These are phyloP conservation scores for Pyricularia grisea DNA, from an alignment of 2,329 filamentous ascomycete genomes.

Conservation along the genomic window DNA sequence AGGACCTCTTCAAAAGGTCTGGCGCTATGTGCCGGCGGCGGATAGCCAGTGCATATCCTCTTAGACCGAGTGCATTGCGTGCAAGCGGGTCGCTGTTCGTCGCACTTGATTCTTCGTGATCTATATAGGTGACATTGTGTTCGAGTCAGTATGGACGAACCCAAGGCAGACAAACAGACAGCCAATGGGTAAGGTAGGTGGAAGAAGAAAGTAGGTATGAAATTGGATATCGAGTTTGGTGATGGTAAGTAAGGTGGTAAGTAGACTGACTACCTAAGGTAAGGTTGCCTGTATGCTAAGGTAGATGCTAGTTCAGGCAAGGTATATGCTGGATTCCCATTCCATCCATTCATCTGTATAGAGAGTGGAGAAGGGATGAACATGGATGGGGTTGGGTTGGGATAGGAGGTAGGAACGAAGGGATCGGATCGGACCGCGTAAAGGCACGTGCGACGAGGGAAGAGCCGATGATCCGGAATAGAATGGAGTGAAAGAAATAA, in stretches of 20 bases:
- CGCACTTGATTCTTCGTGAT: slow-evolving; percentile 55
- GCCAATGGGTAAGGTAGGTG: background rate
- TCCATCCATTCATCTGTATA: background rate
- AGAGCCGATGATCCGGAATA: background rate
- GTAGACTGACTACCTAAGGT: background rate
- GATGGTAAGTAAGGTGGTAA: background rate
- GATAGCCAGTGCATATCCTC: slow-evolving; percentile 52
- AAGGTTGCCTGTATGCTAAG: too few species aligned
- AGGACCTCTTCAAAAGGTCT: slow-evolving; percentile 35
- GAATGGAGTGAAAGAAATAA: too few species aligned
- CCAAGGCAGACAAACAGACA: slow-evolving; percentile 8
- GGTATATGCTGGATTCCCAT: background rate
- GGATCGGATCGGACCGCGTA: background rate
- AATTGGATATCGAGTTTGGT: background rate
- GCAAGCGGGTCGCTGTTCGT: slow-evolving; percentile 52
- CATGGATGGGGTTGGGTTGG: background rate
- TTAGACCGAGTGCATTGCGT: slow-evolving; percentile 50
- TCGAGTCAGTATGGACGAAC: background rate
- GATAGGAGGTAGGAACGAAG: background rate
- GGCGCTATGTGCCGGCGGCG: slow-evolving; percentile 40
- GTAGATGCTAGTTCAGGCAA: background rate
- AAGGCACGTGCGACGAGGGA: background rate
- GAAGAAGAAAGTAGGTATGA: background rate
- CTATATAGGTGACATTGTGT: slow-evolving; percentile 24
- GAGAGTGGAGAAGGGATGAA: background rate